A percentile compares a stretch with the other conserved stretches of the same genome.
Conservation (phyloP, 2,329 filamentous ascomycete species). For the Fusarium continuum region DNA sequence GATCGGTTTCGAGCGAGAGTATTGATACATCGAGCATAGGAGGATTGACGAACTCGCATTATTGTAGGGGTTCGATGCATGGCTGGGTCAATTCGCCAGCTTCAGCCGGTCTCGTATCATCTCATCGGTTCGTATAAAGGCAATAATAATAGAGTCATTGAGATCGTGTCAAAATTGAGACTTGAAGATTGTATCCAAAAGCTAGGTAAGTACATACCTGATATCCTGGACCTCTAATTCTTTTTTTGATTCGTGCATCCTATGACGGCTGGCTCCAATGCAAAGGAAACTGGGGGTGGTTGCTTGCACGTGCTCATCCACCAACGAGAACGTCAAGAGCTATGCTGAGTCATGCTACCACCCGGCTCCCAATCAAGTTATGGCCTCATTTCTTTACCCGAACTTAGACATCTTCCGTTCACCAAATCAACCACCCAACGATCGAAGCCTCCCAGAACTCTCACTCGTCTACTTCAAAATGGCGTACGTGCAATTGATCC, state of each 20-base stretch:
- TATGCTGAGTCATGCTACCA: slow-evolving; percentile 49
- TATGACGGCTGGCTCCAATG: slow-evolving; percentile 4
- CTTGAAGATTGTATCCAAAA: neutral
- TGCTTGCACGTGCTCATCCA: slow-evolving; percentile 30
- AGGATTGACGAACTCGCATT: slow-evolving; percentile 21
- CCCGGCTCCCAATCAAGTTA: slow-evolving; percentile 48
- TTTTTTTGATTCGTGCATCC: slow-evolving; percentile 29
- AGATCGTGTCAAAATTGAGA: neutral
- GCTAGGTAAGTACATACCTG: too few relatives aligned
- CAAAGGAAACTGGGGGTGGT: neutral
- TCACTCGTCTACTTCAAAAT: slow-evolving; percentile 49
- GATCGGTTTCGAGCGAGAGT: slow-evolving; percentile 4
- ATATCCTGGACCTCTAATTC: slow-evolving; percentile 3
- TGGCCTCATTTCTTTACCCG: slow-evolving; percentile 52
- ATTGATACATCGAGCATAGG: slow-evolving; percentile 9
- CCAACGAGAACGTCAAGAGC: slow-evolving; percentile 36
- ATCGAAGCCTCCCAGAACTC: slow-evolving; percentile 35
- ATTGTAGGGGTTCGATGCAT: slow-evolving; percentile 44
- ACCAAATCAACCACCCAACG: slow-evolving; percentile 40
- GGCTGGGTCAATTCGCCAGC: slow-evolving; percentile 37
- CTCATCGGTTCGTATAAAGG: slow-evolving; percentile 26
- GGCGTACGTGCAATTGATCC: slow-evolving; percentile 50
- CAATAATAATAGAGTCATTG: slow-evolving; percentile 4
- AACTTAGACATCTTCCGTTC: slow-evolving; percentile 44
- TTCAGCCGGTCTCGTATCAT: slow-evolving; percentile 32